A percentile compares a stretch with the other conserved stretches of the same genome.
Conservation (phyloP, 2,329 filamentous ascomycete species). For the Cordyceps farinosa region DNA sequence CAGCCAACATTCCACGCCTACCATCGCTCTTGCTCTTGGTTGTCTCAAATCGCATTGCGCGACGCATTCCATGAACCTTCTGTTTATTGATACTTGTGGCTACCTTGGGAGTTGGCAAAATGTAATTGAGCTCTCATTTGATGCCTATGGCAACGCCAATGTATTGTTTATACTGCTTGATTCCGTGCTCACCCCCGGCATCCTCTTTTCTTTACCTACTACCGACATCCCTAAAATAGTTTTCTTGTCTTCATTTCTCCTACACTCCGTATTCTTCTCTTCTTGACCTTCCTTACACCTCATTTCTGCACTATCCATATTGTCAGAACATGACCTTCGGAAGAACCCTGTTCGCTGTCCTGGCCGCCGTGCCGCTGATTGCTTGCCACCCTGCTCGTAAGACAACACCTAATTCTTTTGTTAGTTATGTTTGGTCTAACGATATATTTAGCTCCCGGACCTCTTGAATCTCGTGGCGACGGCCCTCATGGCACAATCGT, state of each 20-base stretch:
- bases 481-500: constrained; percentile 34
- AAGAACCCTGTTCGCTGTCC: constrained; percentile 24
- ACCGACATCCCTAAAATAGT: constrained; percentile 1
- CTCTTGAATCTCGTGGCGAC: constrained; percentile 33
- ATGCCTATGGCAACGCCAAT: background rate
- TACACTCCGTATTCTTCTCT: background rate
- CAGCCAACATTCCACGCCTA: constrained; percentile 14
- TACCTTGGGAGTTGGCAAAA: background rate
- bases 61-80: constrained; percentile 13
- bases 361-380: constrained; percentile 24
- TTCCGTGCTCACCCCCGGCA: background rate
- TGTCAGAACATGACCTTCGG: constrained; percentile 23
- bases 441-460: background rate
- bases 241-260: background rate
- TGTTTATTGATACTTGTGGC: constrained; percentile 11
- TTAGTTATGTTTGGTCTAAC: background rate
- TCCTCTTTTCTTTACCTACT: constrained; percentile 4
- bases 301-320: constrained; percentile 4
- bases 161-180: background rate
- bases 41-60: constrained; percentile 5
- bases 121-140: background rate
- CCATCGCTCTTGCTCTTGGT: background rate
- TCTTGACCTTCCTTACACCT: constrained; percentile 4
- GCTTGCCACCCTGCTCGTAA: constrained; percentile 26
- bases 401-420: background rate